Conservation (phyloP, 352 stramenopile species). For the Globisporangium ultimum region DNA sequence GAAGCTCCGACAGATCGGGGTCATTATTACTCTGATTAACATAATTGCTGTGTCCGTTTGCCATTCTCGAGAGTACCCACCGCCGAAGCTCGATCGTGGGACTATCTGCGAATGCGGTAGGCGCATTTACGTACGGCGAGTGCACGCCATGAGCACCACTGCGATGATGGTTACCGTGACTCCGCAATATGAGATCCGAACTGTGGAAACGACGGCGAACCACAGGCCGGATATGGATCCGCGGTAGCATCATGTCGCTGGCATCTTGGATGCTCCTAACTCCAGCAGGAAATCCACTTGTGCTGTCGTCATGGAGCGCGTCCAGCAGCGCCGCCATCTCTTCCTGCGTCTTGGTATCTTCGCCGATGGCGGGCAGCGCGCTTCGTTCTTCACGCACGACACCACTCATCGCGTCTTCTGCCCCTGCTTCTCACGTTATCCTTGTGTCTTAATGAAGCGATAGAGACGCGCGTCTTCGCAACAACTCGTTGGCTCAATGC, state of each 20-base stretch:
- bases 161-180: background rate
- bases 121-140: constrained; percentile 5
- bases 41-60: constrained; percentile 3
- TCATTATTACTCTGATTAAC: background rate
- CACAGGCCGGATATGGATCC: constrained; percentile 14
- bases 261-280: constrained; percentile 1
- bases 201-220: constrained; percentile 55
- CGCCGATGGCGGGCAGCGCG: constrained; percentile 44
- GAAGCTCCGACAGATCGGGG: constrained; percentile 2
- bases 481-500: too few species aligned
- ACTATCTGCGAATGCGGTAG: constrained; percentile 17
- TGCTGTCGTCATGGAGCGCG: constrained; percentile 7
- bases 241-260: constrained; percentile 10
- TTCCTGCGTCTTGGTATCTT: constrained; percentile 34
- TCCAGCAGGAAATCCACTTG: background rate
- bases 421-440: too few species aligned
- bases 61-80: constrained; percentile 15
- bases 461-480: background rate
- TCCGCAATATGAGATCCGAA: constrained; percentile 42
- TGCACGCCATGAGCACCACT: constrained; percentile 1
- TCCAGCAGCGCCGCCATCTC: constrained; percentile 10
- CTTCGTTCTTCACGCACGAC: constrained; percentile 18
- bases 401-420: constrained; percentile 5
- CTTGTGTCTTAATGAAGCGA: too few species aligned
- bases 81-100: constrained; percentile 21